phyloP scores from a whole-genome alignment of 192 early-diverging fungal genomes.

The Entomortierella chlamydospora region DNA sequence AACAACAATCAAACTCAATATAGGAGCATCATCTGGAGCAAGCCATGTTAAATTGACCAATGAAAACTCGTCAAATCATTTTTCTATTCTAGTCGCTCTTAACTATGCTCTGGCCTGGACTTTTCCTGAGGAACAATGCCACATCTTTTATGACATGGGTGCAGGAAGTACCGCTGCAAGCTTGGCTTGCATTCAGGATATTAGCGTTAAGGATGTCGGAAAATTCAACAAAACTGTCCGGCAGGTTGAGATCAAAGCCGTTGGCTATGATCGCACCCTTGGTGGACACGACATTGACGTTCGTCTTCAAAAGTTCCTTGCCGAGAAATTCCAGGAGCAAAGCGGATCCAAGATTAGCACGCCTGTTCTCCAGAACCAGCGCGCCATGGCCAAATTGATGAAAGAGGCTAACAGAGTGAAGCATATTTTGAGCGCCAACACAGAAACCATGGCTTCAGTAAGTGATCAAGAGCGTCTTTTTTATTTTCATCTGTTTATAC shows the following conservation, averaged over 20 bases:
- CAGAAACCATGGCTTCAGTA: conserved; percentile 84
- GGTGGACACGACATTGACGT: conserved; percentile 92
- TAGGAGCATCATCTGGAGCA: no score
- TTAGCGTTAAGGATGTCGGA: conserved; percentile 67
- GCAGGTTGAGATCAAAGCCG: conserved; percentile 84
- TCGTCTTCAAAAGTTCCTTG: conserved; percentile 83
- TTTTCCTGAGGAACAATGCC: conserved; percentile 72
- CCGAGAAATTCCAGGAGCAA: conserved; percentile 74
- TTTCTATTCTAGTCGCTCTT: conserved; percentile 74
- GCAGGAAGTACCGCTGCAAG: conserved; percentile 94
- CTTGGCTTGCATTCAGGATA: conserved; percentile 80
- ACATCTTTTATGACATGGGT: conserved; percentile 98
- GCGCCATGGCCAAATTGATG: conserved; percentile 90
- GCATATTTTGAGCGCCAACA: conserved; percentile 95
- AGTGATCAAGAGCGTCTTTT: conserved; percentile 19
- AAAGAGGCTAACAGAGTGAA: conserved; percentile 97
- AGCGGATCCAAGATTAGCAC: conserved; percentile 60
- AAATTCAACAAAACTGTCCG: conserved; percentile 65
- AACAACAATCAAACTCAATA: neutral
- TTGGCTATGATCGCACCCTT: conserved; percentile 84
- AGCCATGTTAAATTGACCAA: no score
- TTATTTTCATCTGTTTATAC: no score
- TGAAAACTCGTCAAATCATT: no score
- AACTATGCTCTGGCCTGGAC: conserved; percentile 87
- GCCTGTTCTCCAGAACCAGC: conserved; percentile 71